A percentile compares a stretch with the other conserved stretches of the same genome.
Evolutionary conservation across 441 rosid species (phyloP).

Genomic region (Pelargonium cotyledonis): DNA sequence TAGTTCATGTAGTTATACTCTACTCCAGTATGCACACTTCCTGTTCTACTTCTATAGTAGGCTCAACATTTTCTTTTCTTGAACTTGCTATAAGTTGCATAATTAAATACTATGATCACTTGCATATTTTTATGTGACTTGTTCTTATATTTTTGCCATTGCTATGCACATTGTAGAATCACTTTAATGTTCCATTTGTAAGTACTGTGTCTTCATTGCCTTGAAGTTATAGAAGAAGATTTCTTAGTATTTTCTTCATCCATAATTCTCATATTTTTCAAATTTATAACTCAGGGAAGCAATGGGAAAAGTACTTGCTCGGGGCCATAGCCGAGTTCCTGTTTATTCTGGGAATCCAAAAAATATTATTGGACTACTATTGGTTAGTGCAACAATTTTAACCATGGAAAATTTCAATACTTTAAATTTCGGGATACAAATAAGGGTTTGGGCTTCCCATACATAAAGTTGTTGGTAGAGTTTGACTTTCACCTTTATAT

Average conservation of each 20-base stretch:
- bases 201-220: background rate
- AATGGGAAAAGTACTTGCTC: conserved; percentile 88
- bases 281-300: conserved; percentile 69
- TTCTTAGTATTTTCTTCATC: background rate
- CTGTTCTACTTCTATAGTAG: background rate
- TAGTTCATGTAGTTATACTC: background rate
- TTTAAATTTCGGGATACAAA: too few species aligned
- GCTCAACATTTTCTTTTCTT: background rate
- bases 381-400: conserved; percentile 41
- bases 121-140: background rate
- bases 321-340: conserved; percentile 97
- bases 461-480: too few species aligned
- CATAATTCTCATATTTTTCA: background rate
- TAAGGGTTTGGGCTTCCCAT: too few species aligned
- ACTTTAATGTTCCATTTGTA: background rate
- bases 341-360: conserved; percentile 80
- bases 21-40: background rate
- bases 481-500: too few species aligned
- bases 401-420: background rate
- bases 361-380: conserved; percentile 83
- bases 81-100: background rate
- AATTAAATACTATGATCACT: background rate
- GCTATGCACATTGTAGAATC: background rate
- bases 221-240: conserved; percentile 1
- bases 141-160: background rate